phyloP scores from a whole-genome alignment of 1,284 basidiomycete genomes.

The Boletus semigastroideus region DNA sequence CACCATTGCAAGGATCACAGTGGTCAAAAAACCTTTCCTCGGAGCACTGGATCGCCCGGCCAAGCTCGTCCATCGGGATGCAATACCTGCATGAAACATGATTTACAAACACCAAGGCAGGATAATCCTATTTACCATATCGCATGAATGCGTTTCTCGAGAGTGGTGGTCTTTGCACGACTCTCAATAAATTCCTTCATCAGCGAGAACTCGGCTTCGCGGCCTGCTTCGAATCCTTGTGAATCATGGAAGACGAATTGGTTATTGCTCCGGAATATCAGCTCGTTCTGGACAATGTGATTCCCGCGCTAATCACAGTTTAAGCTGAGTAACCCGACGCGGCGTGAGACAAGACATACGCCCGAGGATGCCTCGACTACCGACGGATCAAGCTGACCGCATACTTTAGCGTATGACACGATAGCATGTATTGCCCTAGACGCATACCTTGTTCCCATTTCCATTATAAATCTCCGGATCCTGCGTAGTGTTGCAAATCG shows the following conservation, averaged over 20 bases:
- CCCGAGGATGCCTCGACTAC: neutral
- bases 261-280: neutral
- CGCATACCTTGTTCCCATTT: neutral
- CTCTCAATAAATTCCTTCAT: neutral
- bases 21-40: neutral
- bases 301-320: neutral
- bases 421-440: neutral
- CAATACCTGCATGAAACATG: neutral
- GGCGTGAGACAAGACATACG: neutral
- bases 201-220: neutral
- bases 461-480: conserved; percentile 6
- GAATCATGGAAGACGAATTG: conserved; percentile 1
- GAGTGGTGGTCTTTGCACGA: neutral
- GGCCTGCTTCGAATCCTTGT: neutral
- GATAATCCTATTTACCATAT: neutral
- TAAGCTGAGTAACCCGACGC: neutral
- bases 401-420: neutral
- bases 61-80: conserved; percentile 2
- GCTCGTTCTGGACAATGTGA: neutral
- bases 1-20: neutral
- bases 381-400: neutral
- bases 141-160: neutral
- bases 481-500: conserved; percentile 7
- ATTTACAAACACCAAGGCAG: neutral
- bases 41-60: neutral